These are phyloP conservation scores for Dioscorea cayenensis DNA, from an alignment of 116 monocot genomes.

Conservation along the genomic window DNA sequence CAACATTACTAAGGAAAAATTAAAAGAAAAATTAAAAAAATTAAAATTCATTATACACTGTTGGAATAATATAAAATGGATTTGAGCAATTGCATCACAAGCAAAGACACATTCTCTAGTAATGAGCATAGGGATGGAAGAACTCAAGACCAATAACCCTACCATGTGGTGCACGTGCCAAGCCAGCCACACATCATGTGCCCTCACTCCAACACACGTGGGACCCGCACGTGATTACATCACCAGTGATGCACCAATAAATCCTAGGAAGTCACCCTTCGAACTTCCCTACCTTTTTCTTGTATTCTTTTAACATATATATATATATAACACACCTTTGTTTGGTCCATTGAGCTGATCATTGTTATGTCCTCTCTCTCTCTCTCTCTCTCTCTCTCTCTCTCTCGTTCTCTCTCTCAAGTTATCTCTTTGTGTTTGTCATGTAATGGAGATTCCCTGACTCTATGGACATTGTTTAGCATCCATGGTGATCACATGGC, in stretches of 20 bases:
- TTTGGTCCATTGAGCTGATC: too few species aligned
- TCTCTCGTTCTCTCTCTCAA: background rate
- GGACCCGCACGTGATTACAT: background rate
- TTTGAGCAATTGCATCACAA: too few species aligned
- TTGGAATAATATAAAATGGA: too few species aligned
- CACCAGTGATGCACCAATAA: background rate
- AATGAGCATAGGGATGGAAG: too few species aligned
- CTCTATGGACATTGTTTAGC: background rate
- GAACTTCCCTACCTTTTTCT: background rate
- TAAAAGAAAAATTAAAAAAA: too few species aligned
- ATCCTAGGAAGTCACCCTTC: background rate
- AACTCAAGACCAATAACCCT: background rate
- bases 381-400: too few species aligned
- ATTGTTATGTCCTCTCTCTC: background rate
- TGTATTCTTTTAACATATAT: background rate
- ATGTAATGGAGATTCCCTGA: constrained; percentile 1
- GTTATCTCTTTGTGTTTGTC: background rate
- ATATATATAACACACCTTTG: too few species aligned
- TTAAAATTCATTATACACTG: too few species aligned
- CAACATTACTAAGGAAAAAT: too few species aligned
- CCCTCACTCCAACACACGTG: background rate
- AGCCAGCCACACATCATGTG: background rate
- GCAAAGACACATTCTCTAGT: too few species aligned
- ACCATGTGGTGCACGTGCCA: background rate
- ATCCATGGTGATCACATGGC: background rate